Conservation (phyloP, 805 yeast species). For the Schwanniomyces polymorphus region DNA sequence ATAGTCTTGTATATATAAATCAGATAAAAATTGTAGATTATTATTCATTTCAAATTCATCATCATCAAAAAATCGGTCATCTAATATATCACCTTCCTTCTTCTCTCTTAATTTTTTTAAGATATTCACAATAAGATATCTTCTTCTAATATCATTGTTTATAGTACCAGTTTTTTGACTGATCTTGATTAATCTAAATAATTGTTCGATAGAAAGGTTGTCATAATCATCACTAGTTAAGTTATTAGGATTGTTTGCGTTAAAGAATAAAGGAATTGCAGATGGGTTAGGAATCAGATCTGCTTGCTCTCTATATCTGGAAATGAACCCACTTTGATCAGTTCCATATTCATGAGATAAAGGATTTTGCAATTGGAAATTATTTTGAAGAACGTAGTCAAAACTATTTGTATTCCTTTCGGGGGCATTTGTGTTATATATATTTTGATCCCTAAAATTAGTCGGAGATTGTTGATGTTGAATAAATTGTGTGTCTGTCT, state of each 20-base stretch:
- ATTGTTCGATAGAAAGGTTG: constrained; percentile 33
- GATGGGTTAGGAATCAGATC: constrained; percentile 1
- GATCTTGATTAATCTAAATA: constrained; percentile 34
- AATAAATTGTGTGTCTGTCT: background rate
- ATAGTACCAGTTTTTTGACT: constrained; percentile 15
- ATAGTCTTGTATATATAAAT: constrained; percentile 38
- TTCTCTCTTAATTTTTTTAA: constrained; percentile 38
- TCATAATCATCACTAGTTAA: constrained; percentile 42
- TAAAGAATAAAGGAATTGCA: constrained; percentile 17
- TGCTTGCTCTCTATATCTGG: background rate
- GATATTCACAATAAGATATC: constrained; percentile 34
- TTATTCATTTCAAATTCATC: constrained; percentile 43
- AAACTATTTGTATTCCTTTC: background rate
- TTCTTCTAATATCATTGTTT: constrained; percentile 33
- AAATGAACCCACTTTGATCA: background rate
- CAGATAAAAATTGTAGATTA: constrained; percentile 39
- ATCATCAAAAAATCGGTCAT: constrained; percentile 27
- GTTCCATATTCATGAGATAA: background rate
- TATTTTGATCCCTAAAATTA: background rate
- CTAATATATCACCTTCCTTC: constrained; percentile 34
- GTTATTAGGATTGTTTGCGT: constrained; percentile 18
- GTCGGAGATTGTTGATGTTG: background rate
- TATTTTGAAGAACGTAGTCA: background rate
- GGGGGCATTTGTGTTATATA: background rate
- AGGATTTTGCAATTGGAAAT: background rate